Conservation (phyloP, 2,329 filamentous ascomycete genomes). For the Penicillium nordicum region DNA sequence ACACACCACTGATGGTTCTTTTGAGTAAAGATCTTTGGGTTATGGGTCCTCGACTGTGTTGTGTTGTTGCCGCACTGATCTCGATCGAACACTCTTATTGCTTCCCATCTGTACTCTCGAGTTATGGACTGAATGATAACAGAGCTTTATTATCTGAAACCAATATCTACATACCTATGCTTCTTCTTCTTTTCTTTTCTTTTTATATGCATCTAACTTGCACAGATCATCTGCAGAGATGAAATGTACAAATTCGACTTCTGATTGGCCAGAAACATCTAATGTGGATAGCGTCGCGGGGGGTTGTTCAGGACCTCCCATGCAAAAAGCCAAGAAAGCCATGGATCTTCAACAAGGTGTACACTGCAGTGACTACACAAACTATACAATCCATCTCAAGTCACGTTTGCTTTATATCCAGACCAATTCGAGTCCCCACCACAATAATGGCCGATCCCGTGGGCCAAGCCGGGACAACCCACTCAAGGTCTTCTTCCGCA, state of each 20-base stretch:
- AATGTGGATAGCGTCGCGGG: background rate
- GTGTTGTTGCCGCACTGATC: background rate
- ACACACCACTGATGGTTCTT: background rate
- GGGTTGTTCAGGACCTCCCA: background rate
- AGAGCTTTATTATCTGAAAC: background rate
- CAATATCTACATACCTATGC: background rate
- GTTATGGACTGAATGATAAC: background rate
- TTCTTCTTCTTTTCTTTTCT: background rate
- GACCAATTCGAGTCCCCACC: background rate
- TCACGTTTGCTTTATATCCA: background rate
- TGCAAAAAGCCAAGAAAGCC: background rate
- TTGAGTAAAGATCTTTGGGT: background rate
- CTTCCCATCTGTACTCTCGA: background rate
- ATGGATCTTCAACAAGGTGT: background rate
- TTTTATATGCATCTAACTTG: background rate
- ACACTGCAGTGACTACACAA: background rate
- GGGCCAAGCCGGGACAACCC: background rate
- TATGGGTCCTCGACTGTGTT: background rate
- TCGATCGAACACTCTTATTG: background rate
- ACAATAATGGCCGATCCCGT: background rate
- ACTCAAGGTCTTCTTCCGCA: constrained; percentile 15
- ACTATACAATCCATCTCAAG: background rate
- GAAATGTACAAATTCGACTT: background rate
- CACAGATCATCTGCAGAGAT: background rate
- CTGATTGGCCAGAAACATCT: background rate